Evolutionary conservation across 2,329 filamentous ascomycete genomes (phyloP).

Genomic region (Hypocrella siamensis): DNA sequence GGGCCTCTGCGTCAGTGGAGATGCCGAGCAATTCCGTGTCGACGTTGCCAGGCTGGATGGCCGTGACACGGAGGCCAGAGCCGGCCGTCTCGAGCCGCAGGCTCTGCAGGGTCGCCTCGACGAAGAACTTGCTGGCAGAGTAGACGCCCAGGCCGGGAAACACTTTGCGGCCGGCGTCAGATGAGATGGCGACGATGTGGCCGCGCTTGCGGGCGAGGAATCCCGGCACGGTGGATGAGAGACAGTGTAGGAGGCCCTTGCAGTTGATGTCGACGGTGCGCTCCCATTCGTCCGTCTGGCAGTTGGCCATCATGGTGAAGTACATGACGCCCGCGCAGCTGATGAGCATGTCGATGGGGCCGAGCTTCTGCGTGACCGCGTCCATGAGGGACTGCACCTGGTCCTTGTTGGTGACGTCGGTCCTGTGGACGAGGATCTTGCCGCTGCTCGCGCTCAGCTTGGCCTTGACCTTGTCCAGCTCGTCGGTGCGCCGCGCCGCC

Average conservation of each 20-base stretch:
- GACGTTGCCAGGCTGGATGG: constrained; percentile 64
- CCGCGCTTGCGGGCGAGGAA: constrained; percentile 57
- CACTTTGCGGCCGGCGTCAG: constrained; percentile 66
- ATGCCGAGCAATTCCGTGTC: constrained; percentile 58
- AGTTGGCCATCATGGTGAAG: constrained; percentile 75
- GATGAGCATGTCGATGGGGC: constrained; percentile 63
- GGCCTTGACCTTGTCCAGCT: constrained; percentile 50
- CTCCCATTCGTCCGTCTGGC: constrained; percentile 60
- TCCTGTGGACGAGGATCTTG: constrained; percentile 53
- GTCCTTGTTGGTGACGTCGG: constrained; percentile 52
- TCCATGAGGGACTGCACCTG: constrained; percentile 53
- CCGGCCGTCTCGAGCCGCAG: constrained; percentile 64
- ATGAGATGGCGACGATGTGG: constrained; percentile 70
- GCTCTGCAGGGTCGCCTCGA: constrained; percentile 64
- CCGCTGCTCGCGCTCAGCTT: constrained; percentile 39
- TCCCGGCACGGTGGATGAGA: constrained; percentile 50
- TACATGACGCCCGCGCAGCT: constrained; percentile 78
- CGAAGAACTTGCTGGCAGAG: constrained; percentile 73
- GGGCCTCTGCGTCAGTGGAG: constrained; percentile 59
- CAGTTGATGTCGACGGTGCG: constrained; percentile 75
- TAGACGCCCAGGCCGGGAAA: constrained; percentile 73
- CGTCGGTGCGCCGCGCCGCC: constrained; percentile 54
- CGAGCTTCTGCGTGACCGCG: constrained; percentile 44
- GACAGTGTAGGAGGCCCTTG: constrained; percentile 63
- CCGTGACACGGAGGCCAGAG: constrained; percentile 55